These are phyloP conservation scores for Cladophialophora chaetospira DNA, from an alignment of 2,329 filamentous ascomycete species.

Conservation along the genomic window DNA sequence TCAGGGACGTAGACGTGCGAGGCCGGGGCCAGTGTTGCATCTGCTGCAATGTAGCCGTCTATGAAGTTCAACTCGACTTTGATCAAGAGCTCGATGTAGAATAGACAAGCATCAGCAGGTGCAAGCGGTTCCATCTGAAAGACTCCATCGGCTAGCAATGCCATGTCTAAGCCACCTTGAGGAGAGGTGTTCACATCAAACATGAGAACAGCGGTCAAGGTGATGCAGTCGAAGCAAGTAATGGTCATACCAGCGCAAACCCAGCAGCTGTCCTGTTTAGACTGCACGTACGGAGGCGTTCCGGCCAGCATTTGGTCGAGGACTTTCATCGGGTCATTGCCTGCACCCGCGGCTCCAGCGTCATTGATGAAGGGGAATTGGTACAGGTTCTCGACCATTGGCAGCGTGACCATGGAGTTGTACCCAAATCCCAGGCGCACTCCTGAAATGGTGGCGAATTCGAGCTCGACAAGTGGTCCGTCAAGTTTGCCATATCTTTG, in stretches of 20 bases:
- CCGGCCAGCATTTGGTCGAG: not conserved
- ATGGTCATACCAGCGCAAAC: constrained; percentile 43
- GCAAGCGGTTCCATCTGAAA: not conserved
- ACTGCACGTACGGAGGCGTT: constrained; percentile 38
- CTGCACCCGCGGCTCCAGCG: not conserved
- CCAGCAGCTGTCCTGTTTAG: constrained; percentile 41
- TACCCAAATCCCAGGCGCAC: constrained; percentile 47
- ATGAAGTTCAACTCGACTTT: not conserved
- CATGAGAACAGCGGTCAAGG: not conserved
- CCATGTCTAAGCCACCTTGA: not conserved
- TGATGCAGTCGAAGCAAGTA: not conserved
- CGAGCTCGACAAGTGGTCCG: constrained; percentile 44
- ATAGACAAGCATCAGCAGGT: not conserved
- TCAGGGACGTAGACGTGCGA: not conserved
- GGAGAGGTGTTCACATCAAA: not conserved
- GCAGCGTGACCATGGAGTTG: constrained; percentile 40
- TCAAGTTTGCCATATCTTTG: constrained; percentile 41
- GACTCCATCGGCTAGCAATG: not conserved
- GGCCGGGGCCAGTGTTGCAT: not conserved
- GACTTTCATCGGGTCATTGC: not conserved
- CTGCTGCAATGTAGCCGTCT: not conserved
- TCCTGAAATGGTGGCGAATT: constrained; percentile 42
- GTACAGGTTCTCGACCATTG: constrained; percentile 34
- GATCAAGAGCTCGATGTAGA: not conserved
- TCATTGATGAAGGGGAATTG: constrained; percentile 40